phyloP scores from a whole-genome alignment of 345 rosid species.

The Arabis alpina region DNA sequence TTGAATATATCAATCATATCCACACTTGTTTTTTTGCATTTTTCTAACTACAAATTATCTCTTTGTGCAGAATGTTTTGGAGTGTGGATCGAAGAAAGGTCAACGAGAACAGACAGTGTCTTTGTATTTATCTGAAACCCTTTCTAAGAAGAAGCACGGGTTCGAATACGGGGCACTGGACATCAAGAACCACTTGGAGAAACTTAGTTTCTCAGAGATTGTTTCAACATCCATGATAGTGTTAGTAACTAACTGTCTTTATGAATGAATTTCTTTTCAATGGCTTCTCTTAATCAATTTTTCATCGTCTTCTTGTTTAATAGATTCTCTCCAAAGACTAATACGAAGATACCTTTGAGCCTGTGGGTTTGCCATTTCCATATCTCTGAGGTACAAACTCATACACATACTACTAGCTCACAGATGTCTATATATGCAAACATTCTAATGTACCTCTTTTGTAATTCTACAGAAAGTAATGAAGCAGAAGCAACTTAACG shows the following conservation, averaged over 20 bases:
- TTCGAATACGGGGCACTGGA: conserved; percentile 85
- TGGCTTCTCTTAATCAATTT: conserved; percentile 31
- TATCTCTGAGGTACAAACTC: conserved; percentile 61
- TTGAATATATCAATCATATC: not conserved
- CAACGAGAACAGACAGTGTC: conserved; percentile 61
- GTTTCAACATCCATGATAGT: conserved; percentile 71
- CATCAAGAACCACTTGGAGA: conserved; percentile 80
- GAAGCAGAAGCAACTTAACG: conserved; percentile 58
- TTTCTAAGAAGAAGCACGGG: conserved; percentile 75
- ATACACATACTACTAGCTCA: not conserved
- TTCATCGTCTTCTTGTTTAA: conserved; percentile 35
- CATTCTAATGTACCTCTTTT: conserved; percentile 21
- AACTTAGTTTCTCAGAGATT: conserved; percentile 65
- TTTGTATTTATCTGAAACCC: conserved; percentile 71
- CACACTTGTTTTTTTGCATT: not conserved
- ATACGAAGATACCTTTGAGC: conserved; percentile 43
- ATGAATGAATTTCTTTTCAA: not conserved
- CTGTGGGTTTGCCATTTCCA: conserved; percentile 96
- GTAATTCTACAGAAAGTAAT: conserved; percentile 57
- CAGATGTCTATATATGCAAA: not conserved
- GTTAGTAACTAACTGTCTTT: conserved; percentile 50
- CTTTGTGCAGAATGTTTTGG: conserved; percentile 69
- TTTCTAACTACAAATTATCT: not conserved
- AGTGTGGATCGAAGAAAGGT: conserved; percentile 78
- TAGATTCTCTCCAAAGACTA: conserved; percentile 58